Conservation (phyloP, 305 asterid genomes). For the Nicotiana rustica region DNA sequence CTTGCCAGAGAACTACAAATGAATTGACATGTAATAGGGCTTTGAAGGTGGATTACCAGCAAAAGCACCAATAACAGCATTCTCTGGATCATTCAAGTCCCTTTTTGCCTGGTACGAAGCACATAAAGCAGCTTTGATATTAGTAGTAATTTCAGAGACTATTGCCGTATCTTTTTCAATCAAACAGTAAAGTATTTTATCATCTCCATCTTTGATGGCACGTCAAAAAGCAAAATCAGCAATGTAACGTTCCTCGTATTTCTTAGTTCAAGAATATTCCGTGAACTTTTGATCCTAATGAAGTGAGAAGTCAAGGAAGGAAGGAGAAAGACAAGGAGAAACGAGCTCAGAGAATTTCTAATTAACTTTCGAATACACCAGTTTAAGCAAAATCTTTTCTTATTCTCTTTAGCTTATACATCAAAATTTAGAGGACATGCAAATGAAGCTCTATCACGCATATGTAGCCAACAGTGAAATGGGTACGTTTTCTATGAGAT, state of each 20-base stretch:
- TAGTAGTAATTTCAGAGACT: constrained; percentile 10
- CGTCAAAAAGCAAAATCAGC: constrained; percentile 15
- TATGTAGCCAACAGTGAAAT: background rate
- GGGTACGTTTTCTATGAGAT: background rate
- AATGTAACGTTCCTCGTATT: constrained; percentile 21
- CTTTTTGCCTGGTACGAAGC: constrained; percentile 75
- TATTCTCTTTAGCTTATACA: background rate
- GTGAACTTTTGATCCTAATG: constrained; percentile 15
- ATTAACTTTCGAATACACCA: background rate
- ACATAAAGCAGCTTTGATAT: constrained; percentile 26
- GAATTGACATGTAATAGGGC: constrained; percentile 35
- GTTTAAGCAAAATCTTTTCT: constrained; percentile 28
- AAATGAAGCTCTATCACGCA: constrained; percentile 18
- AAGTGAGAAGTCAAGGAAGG: constrained; percentile 6
- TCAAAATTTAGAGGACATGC: constrained; percentile 21
- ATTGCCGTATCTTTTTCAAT: background rate
- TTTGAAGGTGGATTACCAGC: constrained; percentile 66
- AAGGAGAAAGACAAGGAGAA: constrained; percentile 6
- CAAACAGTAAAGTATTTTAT: constrained; percentile 27
- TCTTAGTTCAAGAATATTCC: constrained; percentile 13
- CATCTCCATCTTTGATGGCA: constrained; percentile 5
- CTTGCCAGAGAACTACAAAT: background rate
- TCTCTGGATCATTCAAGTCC: constrained; percentile 91
- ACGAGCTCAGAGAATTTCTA: background rate
- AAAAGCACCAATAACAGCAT: constrained; percentile 89